Percentiles rank a stretch among this genome's conserved stretches.
Conservation (phyloP, 2,329 filamentous ascomycete species). For the Huntiella abstrusa region DNA sequence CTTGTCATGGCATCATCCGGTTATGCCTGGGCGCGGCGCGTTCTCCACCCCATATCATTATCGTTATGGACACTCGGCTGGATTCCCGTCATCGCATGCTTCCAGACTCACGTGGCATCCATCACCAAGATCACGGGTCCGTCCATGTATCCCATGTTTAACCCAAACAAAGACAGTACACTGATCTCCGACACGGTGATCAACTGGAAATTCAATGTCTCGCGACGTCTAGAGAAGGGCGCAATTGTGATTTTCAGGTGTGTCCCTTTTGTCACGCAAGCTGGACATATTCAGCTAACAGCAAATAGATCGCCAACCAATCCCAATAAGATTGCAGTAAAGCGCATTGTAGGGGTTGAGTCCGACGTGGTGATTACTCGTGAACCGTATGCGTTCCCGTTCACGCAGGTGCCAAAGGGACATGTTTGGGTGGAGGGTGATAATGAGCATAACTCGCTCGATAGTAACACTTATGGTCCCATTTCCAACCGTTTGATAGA, state of each 20-base stretch:
- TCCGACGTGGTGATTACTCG: conserved; percentile 35
- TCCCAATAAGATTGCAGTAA: conserved; percentile 53
- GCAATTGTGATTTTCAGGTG: conserved; percentile 59
- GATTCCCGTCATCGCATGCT: conserved; percentile 41
- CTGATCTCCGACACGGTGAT: conserved; percentile 35
- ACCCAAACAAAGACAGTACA: conserved; percentile 42
- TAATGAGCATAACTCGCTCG: conserved; percentile 28
- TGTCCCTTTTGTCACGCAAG: conserved; percentile 12
- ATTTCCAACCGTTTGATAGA: conserved; percentile 57
- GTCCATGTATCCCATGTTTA: conserved; percentile 66
- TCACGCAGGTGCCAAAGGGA: conserved; percentile 51
- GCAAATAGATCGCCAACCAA: conserved; percentile 46
- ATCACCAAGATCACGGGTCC: conserved; percentile 36
- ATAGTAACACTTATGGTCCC: conserved; percentile 84
- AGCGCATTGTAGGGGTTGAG: conserved; percentile 63
- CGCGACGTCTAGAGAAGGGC: conserved; percentile 42
- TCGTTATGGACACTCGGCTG: conserved; percentile 20
- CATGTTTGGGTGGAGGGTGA: conserved; percentile 96
- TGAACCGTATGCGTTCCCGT: conserved; percentile 10
- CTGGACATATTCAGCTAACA: neutral
- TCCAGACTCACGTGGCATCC: conserved; percentile 42
- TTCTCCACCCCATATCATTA: conserved; percentile 4
- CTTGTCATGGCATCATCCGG: conserved; percentile 4
- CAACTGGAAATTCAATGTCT: conserved; percentile 39
- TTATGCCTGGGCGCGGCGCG: conserved; percentile 4